phyloP scores from a whole-genome alignment of 176 grass and related monocot species.

The Musa acuminata region DNA sequence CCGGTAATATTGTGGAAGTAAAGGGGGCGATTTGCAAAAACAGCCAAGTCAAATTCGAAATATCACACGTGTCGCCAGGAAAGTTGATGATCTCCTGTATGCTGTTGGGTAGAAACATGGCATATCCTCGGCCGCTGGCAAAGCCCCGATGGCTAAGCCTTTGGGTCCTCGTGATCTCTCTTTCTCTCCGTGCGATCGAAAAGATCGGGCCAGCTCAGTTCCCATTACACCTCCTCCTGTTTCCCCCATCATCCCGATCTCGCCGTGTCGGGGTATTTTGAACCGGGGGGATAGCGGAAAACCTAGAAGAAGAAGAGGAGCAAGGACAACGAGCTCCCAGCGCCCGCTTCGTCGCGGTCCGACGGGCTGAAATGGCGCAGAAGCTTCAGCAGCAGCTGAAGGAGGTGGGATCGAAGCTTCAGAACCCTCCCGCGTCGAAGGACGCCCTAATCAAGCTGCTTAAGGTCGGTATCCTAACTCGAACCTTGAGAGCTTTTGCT shows the following conservation, averaged over 20 bases:
- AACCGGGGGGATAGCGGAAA: constrained; percentile 1
- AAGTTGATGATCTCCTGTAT: too few relatives aligned
- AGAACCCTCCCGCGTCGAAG: constrained; percentile 32
- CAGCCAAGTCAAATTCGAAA: too few relatives aligned
- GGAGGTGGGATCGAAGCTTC: constrained; percentile 89
- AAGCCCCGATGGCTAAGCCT: background rate
- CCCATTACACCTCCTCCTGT: background rate
- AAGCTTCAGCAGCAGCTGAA: constrained; percentile 49
- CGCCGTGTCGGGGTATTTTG: background rate
- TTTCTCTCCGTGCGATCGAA: background rate
- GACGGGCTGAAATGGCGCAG: constrained; percentile 29
- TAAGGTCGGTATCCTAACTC: constrained; percentile 35
- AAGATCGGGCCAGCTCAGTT: background rate
- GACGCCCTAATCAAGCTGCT: constrained; percentile 62
- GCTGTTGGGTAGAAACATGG: too few relatives aligned
- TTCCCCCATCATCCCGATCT: background rate
- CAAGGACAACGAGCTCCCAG: background rate
- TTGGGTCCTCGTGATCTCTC: constrained; percentile 1
- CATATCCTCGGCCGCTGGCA: background rate
- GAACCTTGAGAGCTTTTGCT: background rate
- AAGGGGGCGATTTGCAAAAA: too few relatives aligned
- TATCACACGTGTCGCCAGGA: too few relatives aligned
- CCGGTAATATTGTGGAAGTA: too few relatives aligned
- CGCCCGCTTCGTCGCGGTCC: background rate
- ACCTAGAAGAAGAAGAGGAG: background rate